A percentile compares a stretch with the other conserved stretches of the same genome.
Evolutionary conservation across 2,329 filamentous ascomycete genomes (phyloP).

Genomic region (Ophiognomonia clavigignenti-juglandacearum): DNA sequence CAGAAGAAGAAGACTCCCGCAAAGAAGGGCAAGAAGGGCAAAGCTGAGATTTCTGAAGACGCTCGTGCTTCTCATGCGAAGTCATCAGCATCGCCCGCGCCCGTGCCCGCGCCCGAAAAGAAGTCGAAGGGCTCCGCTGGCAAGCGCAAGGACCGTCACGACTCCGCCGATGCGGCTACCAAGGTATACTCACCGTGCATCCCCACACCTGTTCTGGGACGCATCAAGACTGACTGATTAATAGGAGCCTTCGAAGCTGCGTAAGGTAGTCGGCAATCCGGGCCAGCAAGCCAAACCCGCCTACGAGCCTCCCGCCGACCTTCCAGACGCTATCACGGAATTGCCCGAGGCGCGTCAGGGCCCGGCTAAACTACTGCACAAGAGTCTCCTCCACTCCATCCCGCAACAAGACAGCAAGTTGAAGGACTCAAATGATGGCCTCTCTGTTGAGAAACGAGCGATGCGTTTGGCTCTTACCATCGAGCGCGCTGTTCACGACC

Average conservation of each 20-base stretch:
- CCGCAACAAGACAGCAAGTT: conserved; percentile 63
- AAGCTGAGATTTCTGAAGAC: conserved; percentile 53
- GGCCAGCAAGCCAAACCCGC: conserved; percentile 28
- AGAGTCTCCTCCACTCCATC: conserved; percentile 63
- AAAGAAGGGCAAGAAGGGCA: conserved; percentile 57
- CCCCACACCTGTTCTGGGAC: neutral
- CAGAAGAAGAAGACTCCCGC: conserved; percentile 52
- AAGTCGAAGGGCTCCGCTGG: conserved; percentile 34
- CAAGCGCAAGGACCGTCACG: conserved; percentile 56
- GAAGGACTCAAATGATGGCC: conserved; percentile 57
- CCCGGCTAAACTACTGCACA: conserved; percentile 65
- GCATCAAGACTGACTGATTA: neutral
- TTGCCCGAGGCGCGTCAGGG: conserved; percentile 62
- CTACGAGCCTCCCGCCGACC: conserved; percentile 47
- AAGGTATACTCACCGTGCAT: conserved; percentile 39
- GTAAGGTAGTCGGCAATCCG: conserved; percentile 52
- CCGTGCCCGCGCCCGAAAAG: conserved; percentile 37
- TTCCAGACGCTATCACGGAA: conserved; percentile 45
- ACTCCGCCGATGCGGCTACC: conserved; percentile 45
- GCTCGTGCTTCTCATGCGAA: conserved; percentile 32
- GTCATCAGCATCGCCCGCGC: conserved; percentile 30
- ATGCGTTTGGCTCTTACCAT: conserved; percentile 72
- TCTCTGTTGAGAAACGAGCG: conserved; percentile 59
- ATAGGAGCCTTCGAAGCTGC: conserved; percentile 44
- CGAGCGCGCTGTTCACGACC: conserved; percentile 63